Evolutionary conservation across 805 yeast genomes (phyloP), one percentile per base, ranked within the genome.

Genomic region (Wickerhamiella spandovensis): DNA sequence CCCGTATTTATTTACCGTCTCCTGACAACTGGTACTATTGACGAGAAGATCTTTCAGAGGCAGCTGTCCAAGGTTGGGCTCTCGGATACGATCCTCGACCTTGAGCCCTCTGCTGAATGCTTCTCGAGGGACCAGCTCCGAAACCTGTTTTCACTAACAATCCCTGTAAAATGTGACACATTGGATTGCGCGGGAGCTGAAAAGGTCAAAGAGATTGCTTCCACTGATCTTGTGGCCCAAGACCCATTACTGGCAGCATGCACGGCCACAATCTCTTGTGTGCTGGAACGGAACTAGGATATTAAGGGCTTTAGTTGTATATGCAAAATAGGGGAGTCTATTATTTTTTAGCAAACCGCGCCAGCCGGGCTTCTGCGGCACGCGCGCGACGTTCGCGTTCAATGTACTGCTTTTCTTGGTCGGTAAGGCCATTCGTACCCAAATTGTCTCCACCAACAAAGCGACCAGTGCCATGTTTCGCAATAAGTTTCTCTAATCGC

Each of bases 361-460:
- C 72, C 59, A 85, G 58, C 57, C 98, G 73, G 0, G 90, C 95
- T 64, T 92, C 97, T 0, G 95, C 97, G 0, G 98, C 98, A 50
- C 97, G 75, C 0, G 97, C 97, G 49, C 97, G 73, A 61, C 89
- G 89, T 60, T 92, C 98, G 53, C 98, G 77, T 84, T 89, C 88
- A 20, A 92, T 67, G 59, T 81, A 75, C 74, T 74, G 72, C 59
- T 78, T 75, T 56, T 89, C 96, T 23, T 79, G 86, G 1, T 81
- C 87, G 7, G 79, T 74, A 49, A 90, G 69, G 0, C 88, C 81
- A 43, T 75, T 49, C 20, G 46, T 58, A 24, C 52, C 58, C 21
- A 53, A 51, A 25, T 53, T 52, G 12, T 46, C 47, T 20, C 56
- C 56, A 44, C 62, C 48, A 48, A 60, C 32, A 46, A 53, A 49